Conservation (phyloP, 306 rosid species). For the Lupinus albus region DNA sequence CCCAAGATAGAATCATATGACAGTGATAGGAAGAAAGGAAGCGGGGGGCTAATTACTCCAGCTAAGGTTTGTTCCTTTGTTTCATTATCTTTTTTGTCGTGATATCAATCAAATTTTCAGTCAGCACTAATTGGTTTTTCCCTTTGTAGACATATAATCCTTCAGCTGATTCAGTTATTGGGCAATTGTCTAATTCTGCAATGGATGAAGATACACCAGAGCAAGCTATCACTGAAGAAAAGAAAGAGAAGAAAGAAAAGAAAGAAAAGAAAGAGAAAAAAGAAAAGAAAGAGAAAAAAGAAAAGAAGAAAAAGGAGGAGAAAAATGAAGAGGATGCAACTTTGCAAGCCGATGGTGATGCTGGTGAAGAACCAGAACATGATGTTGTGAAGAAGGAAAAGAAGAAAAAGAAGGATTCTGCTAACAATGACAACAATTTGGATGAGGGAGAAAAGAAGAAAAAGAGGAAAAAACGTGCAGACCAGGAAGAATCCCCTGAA, state of each 20-base stretch:
- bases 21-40: conserved; percentile 85
- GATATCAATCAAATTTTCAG: background rate
- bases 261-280: conserved; percentile 45
- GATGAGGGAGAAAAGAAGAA: conserved; percentile 50
- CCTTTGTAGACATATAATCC: conserved; percentile 77
- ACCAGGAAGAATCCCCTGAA: conserved; percentile 39
- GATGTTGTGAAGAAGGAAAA: conserved; percentile 49
- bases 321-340: conserved; percentile 33
- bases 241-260: conserved; percentile 57
- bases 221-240: conserved; percentile 42
- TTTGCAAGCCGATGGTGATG: conserved; percentile 34
- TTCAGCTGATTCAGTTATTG: conserved; percentile 71
- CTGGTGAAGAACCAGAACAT: conserved; percentile 35
- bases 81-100: conserved; percentile 5
- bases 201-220: conserved; percentile 52
- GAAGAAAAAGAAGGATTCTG: conserved; percentile 45
- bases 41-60: conserved; percentile 71
- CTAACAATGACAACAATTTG: conserved; percentile 17
- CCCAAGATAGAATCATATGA: conserved; percentile 88
- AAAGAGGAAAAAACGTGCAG: conserved; percentile 46
- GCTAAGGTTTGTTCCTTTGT: conserved; percentile 64
- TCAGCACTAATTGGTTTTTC: conserved; percentile 20
- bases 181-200: conserved; percentile 38
- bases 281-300: conserved; percentile 55
- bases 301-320: conserved; percentile 47